Percentiles rank a stretch among this genome's conserved stretches.
phyloP scores from a whole-genome alignment of 148 eudicot genomes.

The Rhododendron molle region DNA sequence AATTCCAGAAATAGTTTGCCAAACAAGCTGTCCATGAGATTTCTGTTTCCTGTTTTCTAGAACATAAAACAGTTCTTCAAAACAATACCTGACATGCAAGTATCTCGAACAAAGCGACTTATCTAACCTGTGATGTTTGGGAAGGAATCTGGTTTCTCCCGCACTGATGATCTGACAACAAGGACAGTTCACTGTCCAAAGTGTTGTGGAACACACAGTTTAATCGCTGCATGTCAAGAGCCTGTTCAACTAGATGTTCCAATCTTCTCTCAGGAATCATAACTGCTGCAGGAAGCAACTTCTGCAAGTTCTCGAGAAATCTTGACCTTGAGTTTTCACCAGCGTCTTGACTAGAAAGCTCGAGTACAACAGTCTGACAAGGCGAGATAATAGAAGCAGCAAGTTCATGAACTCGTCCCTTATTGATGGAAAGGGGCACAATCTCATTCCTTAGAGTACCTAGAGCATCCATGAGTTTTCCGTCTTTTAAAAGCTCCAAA shows the following conservation, averaged over 20 bases:
- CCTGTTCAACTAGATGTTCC: conserved; percentile 69
- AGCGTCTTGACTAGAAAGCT: conserved; percentile 21
- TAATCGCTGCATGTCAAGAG: conserved; percentile 56
- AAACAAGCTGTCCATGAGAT: background rate
- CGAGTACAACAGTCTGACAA: conserved; percentile 12
- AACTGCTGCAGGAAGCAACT: conserved; percentile 57
- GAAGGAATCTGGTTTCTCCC: conserved; percentile 68
- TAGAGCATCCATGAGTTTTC: conserved; percentile 52
- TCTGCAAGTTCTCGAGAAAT: conserved; percentile 56
- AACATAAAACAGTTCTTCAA: background rate
- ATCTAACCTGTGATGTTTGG: conserved; percentile 53
- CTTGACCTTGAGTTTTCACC: conserved; percentile 36
- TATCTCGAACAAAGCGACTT: background rate
- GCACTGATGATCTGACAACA: conserved; percentile 40
- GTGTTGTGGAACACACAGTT: conserved; percentile 71
- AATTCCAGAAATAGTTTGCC: background rate
- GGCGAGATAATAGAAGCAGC: conserved; percentile 25
- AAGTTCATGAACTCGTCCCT: conserved; percentile 52
- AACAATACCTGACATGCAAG: background rate
- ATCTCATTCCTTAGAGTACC: conserved; percentile 64
- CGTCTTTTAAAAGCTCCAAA: conserved; percentile 49
- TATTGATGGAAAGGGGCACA: conserved; percentile 47
- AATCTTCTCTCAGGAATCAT: conserved; percentile 65
- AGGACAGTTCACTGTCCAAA: conserved; percentile 38
- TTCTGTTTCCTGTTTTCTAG: background rate